phyloP scores from a whole-genome alignment of 192 early-diverging fungal species.

The Backusella morwellensis region DNA sequence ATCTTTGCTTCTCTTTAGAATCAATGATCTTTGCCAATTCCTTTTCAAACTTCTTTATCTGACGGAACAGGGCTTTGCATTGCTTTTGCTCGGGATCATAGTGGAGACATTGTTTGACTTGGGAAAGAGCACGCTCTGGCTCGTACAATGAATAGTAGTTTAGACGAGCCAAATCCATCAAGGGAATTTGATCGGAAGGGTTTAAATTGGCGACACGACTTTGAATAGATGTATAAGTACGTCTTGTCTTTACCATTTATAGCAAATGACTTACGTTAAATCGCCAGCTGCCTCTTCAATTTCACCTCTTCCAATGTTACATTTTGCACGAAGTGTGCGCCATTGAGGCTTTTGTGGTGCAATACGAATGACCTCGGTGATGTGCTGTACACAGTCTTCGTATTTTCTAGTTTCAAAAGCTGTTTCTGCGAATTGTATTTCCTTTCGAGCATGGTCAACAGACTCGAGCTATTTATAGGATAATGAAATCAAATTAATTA shows the following conservation, averaged over 20 bases:
- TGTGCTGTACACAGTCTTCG: conserved; percentile 50
- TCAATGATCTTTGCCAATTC: conserved; percentile 57
- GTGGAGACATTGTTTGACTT: conserved; percentile 82
- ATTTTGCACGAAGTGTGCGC: conserved; percentile 68
- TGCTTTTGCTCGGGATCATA: conserved; percentile 88
- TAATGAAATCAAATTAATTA: not conserved
- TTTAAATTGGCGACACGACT: conserved; percentile 71
- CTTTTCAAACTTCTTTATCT: conserved; percentile 77
- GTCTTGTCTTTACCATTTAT: not conserved
- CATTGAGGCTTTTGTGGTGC: conserved; percentile 55
- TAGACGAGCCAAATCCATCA: conserved; percentile 66
- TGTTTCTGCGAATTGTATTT: conserved; percentile 33
- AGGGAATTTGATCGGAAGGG: conserved; percentile 59
- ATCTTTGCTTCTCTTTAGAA: conserved; percentile 57
- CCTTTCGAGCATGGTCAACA: conserved; percentile 45
- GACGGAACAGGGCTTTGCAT: conserved; percentile 76
- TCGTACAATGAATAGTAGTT: conserved; percentile 70
- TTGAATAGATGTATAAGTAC: not conserved
- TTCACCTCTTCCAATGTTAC: conserved; percentile 69
- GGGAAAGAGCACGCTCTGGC: conserved; percentile 60
- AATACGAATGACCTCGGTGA: conserved; percentile 51
- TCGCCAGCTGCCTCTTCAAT: conserved; percentile 87
- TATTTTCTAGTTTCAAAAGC: conserved; percentile 46
- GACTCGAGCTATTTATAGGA: conserved; percentile 28
- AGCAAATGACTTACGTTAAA: conserved; percentile 43